Evolutionary conservation across 129 eudicot species (phyloP).

Genomic region (Lactuca saligna): DNA sequence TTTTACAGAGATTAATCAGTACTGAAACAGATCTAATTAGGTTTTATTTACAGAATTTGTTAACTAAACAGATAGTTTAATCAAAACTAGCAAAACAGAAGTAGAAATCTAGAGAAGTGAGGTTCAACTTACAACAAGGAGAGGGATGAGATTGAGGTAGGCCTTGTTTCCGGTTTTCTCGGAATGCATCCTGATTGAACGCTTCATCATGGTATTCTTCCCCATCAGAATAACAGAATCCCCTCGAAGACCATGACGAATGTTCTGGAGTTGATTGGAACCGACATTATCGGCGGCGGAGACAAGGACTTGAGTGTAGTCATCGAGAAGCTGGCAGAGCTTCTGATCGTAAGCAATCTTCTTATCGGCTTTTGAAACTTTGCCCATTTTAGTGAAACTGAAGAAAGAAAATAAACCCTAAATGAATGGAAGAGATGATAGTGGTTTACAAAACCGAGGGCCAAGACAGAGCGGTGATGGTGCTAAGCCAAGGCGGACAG

Average conservation of each 20-base stretch:
- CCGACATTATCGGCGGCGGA: constrained; percentile 83
- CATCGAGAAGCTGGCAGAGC: constrained; percentile 65
- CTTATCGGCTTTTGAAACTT: constrained; percentile 71
- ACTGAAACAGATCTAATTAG: not conserved
- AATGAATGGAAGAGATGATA: constrained; percentile 39
- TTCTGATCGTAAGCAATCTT: constrained; percentile 70
- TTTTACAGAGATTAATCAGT: too few species aligned
- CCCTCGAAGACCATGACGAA: constrained; percentile 63
- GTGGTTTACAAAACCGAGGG: constrained; percentile 56
- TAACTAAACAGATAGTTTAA: too few species aligned
- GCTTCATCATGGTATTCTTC: constrained; percentile 91
- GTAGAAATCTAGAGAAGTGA: not conserved
- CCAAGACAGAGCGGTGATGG: constrained; percentile 56
- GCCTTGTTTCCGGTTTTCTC: constrained; percentile 73
- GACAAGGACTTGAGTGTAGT: constrained; percentile 64
- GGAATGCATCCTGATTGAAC: constrained; percentile 66
- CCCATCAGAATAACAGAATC: constrained; percentile 86
- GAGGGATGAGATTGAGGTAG: constrained; percentile 48
- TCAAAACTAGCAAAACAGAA: not conserved
- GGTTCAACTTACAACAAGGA: constrained; percentile 51
- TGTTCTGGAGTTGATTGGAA: constrained; percentile 69
- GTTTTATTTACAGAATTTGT: too few species aligned
- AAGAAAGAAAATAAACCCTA: not conserved
- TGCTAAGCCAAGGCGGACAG: constrained; percentile 83
- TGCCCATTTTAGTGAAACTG: constrained; percentile 44